A percentile compares a stretch with the other conserved stretches of the same genome.
Conservation (phyloP, 192 early-diverging fungal genomes). For the Podila epigama region DNA sequence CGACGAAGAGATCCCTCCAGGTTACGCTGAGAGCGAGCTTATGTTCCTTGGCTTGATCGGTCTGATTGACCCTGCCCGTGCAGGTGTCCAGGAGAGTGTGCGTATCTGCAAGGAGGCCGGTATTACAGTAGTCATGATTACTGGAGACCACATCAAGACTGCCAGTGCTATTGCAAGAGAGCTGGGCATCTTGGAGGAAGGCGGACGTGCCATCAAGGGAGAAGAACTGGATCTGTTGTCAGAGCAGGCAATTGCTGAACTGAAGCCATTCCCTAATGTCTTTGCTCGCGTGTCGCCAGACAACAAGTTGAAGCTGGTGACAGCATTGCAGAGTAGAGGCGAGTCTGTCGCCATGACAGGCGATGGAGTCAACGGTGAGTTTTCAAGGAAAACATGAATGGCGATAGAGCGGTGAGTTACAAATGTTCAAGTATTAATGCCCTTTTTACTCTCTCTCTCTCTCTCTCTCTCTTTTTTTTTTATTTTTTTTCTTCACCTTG, state of each 20-base stretch:
- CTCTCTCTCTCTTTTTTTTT: slow-evolving; percentile 24
- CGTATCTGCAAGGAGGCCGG: slow-evolving; percentile 88
- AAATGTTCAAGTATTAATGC: not conserved
- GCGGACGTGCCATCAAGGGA: slow-evolving; percentile 83
- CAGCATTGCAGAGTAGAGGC: slow-evolving; percentile 82
- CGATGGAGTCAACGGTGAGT: slow-evolving; percentile 87
- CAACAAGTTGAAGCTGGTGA: slow-evolving; percentile 96
- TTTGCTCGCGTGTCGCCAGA: slow-evolving; percentile 98
- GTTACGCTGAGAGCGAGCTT: slow-evolving; percentile 72
- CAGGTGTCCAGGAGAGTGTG: slow-evolving; percentile 84
- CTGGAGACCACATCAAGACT: slow-evolving; percentile 94
- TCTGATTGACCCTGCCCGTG: slow-evolving; percentile 90
- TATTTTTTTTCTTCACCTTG: not conserved
- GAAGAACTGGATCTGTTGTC: slow-evolving; percentile 91
- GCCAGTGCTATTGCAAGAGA: slow-evolving; percentile 92
- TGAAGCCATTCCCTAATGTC: slow-evolving; percentile 91
- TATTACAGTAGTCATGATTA: slow-evolving; percentile 97
- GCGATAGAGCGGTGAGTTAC: slow-evolving; percentile 89
- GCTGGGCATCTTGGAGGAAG: slow-evolving; percentile 83
- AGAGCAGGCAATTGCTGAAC: slow-evolving; percentile 81
- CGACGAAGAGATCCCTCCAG: slow-evolving; percentile 59
- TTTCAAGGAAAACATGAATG: slow-evolving; percentile 83
- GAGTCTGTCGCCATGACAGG: slow-evolving; percentile 92
- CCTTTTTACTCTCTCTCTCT: not conserved
- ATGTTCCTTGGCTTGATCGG: slow-evolving; percentile 92